Percentiles rank a stretch among this genome's conserved stretches.
Evolutionary conservation across 2,329 filamentous ascomycete species (phyloP).

Genomic region (Tolypocladium tundrense): DNA sequence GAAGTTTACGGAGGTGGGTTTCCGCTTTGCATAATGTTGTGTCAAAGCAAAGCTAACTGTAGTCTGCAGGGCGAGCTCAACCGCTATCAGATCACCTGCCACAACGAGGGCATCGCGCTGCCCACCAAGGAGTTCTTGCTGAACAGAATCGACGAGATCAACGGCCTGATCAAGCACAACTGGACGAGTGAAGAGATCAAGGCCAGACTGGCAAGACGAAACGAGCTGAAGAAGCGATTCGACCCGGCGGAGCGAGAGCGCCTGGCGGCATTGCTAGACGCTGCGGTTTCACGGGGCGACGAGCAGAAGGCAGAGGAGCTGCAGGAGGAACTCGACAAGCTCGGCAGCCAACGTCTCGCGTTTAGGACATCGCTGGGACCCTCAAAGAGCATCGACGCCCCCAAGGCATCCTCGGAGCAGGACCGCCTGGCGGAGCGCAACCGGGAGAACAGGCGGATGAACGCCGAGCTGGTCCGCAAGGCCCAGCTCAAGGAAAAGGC

Average conservation of each 20-base stretch:
- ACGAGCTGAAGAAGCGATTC: slow-evolving; percentile 55
- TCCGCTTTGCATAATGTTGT: background rate
- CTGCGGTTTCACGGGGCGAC: slow-evolving; percentile 56
- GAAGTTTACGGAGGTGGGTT: slow-evolving; percentile 64
- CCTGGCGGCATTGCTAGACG: slow-evolving; percentile 53
- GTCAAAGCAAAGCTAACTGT: slow-evolving; percentile 11
- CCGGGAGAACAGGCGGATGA: slow-evolving; percentile 69
- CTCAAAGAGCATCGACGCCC: slow-evolving; percentile 39
- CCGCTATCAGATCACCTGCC: slow-evolving; percentile 66
- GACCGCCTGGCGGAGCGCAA: slow-evolving; percentile 80
- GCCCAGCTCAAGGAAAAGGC: slow-evolving; percentile 76
- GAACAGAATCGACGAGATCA: slow-evolving; percentile 72
- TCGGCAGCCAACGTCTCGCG: slow-evolving; percentile 62
- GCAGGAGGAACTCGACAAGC: slow-evolving; percentile 49
- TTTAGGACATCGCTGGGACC: slow-evolving; percentile 54
- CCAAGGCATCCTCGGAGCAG: slow-evolving; percentile 52
- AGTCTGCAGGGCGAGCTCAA: slow-evolving; percentile 59
- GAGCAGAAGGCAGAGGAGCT: slow-evolving; percentile 43
- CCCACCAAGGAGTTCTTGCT: slow-evolving; percentile 62
- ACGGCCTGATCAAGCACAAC: slow-evolving; percentile 63
- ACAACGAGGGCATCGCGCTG: slow-evolving; percentile 59
- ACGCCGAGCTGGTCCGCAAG: slow-evolving; percentile 82
- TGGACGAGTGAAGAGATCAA: slow-evolving; percentile 80
- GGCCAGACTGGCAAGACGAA: slow-evolving; percentile 64
- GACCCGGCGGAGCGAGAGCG: slow-evolving; percentile 58